Conservation (phyloP, 176 grass and related monocot species). For the Dactylis glomerata region DNA sequence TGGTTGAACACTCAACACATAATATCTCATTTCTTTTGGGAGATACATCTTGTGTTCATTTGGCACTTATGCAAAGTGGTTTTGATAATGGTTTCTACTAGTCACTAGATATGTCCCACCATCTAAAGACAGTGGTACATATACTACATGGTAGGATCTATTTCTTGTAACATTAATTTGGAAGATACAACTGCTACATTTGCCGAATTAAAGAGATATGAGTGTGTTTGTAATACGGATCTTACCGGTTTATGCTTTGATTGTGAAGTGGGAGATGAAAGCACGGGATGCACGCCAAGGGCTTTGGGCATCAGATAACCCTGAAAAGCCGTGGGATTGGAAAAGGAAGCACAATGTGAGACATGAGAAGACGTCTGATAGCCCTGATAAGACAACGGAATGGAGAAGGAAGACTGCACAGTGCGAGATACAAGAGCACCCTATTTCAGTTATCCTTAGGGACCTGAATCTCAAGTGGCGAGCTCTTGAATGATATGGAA, state of each 20-base stretch:
- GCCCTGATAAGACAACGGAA: conserved; percentile 4
- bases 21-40: neutral
- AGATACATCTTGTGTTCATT: neutral
- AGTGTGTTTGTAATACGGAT: neutral
- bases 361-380: neutral
- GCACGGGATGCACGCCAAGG: conserved; percentile 20
- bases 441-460: neutral
- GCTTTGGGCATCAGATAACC: conserved; percentile 36
- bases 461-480: neutral
- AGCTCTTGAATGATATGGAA: neutral
- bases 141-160: neutral
- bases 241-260: neutral
- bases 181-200: neutral
- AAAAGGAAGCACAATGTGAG: conserved; percentile 24
- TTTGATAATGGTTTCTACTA: neutral
- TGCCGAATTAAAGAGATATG: neutral
- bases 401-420: conserved; percentile 1
- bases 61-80: neutral
- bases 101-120: neutral
- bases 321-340: conserved; percentile 45
- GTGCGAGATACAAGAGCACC: neutral
- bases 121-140: neutral
- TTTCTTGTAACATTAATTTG: neutral
- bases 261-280: conserved; percentile 41
- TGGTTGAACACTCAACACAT: neutral